Evolutionary conservation across 495 filamentous ascomycete genomes (phyloP).

Genomic region (Trichoderma virens): DNA sequence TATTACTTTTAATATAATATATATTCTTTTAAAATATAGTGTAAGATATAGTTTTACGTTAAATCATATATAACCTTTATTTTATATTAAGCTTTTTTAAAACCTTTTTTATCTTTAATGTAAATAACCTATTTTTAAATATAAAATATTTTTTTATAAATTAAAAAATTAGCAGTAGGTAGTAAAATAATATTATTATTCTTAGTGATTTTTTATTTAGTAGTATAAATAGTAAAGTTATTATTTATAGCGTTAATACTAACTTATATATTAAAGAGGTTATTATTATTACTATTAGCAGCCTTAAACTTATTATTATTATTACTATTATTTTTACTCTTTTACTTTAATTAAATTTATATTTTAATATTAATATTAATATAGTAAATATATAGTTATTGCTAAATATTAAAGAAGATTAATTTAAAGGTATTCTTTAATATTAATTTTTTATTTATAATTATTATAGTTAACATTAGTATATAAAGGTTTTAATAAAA

Average conservation of each 20-base stretch:
- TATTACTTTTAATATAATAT: background rate
- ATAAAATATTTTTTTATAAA: background rate
- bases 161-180: background rate
- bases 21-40: background rate
- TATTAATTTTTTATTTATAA: background rate
- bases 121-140: background rate
- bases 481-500: background rate
- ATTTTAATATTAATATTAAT: background rate
- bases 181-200: too few species aligned
- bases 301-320: too few species aligned
- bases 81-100: background rate
- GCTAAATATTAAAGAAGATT: background rate
- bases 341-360: background rate
- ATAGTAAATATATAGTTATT: conserved; percentile 9
- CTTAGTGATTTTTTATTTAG: too few species aligned
- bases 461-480: background rate
- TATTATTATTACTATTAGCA: too few species aligned
- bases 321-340: too few species aligned
- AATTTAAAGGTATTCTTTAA: background rate
- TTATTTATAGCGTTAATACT: too few species aligned
- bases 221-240: too few species aligned
- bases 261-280: too few species aligned
- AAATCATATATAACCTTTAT: background rate
- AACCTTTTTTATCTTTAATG: background rate
- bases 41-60: background rate